Evolutionary conservation across 106 monocot species (phyloP).

Genomic region (Triglochin maritima): DNA sequence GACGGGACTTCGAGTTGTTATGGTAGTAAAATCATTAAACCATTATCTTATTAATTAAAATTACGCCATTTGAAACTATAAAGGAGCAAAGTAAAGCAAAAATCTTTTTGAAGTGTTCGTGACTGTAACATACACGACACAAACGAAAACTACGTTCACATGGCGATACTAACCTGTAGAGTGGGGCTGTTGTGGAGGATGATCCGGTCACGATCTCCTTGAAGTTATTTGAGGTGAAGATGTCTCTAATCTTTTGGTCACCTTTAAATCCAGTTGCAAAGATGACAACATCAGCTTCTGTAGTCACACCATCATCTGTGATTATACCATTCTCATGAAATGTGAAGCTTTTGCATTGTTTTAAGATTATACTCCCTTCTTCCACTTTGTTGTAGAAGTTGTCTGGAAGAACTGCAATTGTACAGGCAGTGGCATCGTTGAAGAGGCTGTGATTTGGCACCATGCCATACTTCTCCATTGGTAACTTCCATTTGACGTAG

Average conservation of each 20-base stretch:
- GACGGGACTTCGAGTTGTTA: too few relatives aligned
- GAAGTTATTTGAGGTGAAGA: slow-evolving; percentile 2
- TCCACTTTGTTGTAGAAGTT: slow-evolving; percentile 6
- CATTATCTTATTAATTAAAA: too few relatives aligned
- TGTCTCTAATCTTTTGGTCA: slow-evolving; percentile 10
- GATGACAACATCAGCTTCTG: background rate
- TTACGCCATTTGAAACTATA: too few relatives aligned
- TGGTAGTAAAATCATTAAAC: too few relatives aligned
- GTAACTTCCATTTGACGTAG: slow-evolving; percentile 10
- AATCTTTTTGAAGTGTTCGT: too few relatives aligned
- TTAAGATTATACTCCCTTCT: slow-evolving; percentile 7
- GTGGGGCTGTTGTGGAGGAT: background rate
- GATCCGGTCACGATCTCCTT: background rate
- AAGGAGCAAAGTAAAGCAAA: too few relatives aligned
- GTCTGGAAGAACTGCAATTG: slow-evolving; percentile 5
- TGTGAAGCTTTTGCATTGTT: background rate
- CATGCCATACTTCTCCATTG: slow-evolving; percentile 12
- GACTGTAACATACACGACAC: too few relatives aligned
- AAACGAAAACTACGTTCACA: too few relatives aligned
- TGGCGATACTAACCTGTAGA: slow-evolving; percentile 19
- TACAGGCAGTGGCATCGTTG: background rate
- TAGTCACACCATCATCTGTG: background rate
- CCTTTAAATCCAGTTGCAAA: slow-evolving; percentile 2
- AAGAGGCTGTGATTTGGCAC: slow-evolving; percentile 9
- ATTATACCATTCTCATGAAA: slow-evolving; percentile 7